These are phyloP conservation scores for Mucuna pruriens DNA, from an alignment of 306 rosid species.

Conservation along the genomic window DNA sequence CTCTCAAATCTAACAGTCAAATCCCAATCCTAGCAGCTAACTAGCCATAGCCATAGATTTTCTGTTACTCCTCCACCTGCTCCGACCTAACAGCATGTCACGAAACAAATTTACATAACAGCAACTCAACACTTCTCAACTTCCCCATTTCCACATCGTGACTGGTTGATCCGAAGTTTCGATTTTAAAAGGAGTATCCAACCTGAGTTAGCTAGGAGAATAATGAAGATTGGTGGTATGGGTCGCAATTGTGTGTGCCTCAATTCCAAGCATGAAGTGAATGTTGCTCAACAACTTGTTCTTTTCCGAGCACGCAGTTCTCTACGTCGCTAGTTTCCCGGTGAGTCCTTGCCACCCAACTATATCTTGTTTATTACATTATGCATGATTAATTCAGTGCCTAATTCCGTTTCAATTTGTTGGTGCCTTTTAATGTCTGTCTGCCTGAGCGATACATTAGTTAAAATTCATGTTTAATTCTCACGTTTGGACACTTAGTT, in stretches of 20 bases:
- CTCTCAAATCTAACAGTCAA: conserved; percentile 39
- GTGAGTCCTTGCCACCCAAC: conserved; percentile 6
- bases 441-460: too few species aligned
- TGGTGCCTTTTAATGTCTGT: too few species aligned
- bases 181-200: neutral
- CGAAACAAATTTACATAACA: neutral
- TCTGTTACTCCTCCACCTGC: neutral
- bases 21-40: conserved; percentile 11
- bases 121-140: neutral
- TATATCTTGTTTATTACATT: neutral
- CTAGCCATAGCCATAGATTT: conserved; percentile 20
- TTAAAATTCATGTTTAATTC: too few species aligned
- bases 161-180: neutral
- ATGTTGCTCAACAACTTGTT: neutral
- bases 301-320: neutral
- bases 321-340: neutral
- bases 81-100: conserved; percentile 1
- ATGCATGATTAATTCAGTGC: neutral
- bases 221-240: neutral
- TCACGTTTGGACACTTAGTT: too few species aligned
- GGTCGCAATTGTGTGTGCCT: neutral
- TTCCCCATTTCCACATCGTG: neutral
- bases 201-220: neutral
- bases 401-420: neutral
- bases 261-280: neutral